These are phyloP conservation scores for Bjerkandera adusta DNA, from an alignment of 1,284 basidiomycete genomes.

Conservation along the genomic window DNA sequence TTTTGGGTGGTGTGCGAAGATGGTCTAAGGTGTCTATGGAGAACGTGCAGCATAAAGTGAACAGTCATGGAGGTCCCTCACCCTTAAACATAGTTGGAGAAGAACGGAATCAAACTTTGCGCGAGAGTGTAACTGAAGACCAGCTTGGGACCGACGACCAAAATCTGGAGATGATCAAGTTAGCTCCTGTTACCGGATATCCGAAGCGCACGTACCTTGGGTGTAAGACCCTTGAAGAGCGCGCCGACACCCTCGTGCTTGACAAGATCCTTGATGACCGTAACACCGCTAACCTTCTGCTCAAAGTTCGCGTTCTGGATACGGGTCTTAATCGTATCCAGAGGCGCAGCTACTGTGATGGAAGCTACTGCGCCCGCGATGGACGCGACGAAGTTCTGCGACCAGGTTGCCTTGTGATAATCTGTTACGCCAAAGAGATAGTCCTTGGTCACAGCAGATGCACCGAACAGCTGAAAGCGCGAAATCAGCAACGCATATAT, in stretches of 20 bases:
- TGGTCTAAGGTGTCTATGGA: not conserved
- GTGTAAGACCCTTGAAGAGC: slow-evolving; percentile 98
- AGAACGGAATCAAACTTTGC: slow-evolving; percentile 93
- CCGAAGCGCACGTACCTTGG: slow-evolving; percentile 67
- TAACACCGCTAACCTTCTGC: slow-evolving; percentile 83
- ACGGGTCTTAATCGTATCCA: slow-evolving; percentile 95
- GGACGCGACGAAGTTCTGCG: slow-evolving; percentile 93
- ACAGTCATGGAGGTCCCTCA: not conserved
- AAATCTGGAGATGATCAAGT: slow-evolving; percentile 53
- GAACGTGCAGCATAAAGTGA: not conserved
- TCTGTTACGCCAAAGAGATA: slow-evolving; percentile 88
- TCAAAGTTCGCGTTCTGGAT: slow-evolving; percentile 99
- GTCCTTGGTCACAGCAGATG: slow-evolving; percentile 93
- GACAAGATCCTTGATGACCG: slow-evolving; percentile 86
- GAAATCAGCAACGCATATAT: not conserved
- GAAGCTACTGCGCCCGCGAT: slow-evolving; percentile 93
- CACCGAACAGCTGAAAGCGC: slow-evolving; percentile 84
- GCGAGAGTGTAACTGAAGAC: slow-evolving; percentile 98
- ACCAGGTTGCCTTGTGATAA: slow-evolving; percentile 93
- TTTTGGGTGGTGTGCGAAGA: not conserved
- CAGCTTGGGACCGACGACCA: slow-evolving; percentile 97
- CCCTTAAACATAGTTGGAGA: slow-evolving; percentile 80
- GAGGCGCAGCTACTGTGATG: slow-evolving; percentile 94
- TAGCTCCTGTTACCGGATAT: too few relatives aligned
- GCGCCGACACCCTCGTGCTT: slow-evolving; percentile 82